Base-by-base conservation (phyloP, 345 rosid species). In the Mallotus nudiflorus region DNA sequence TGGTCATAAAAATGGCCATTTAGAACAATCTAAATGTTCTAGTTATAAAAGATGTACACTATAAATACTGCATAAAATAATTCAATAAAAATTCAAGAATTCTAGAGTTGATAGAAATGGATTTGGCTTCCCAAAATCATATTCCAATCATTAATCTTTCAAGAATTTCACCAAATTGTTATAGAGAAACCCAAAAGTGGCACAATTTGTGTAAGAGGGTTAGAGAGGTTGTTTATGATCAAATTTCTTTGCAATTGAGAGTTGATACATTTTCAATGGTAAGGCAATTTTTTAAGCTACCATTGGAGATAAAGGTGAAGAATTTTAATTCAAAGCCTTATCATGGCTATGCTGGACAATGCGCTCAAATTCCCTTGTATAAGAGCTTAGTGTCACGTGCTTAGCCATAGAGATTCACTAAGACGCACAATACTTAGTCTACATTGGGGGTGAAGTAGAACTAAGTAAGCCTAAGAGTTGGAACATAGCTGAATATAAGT, bases 261-360 rank as follows among this genome's bases (percentile, higher is more conserved):
- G 49, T 19, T 6, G 68, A 61, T 33, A 60, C 46, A 2, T 74
- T 67, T 14, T 18, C 28, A 12, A 15, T 67, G n/a, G n/a, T 62
- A 6, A 62, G 62, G 49, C 33, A 39, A 62, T 46, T 68, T 19
- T 46, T 68, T 24, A 22, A 52, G 0, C 49, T 74, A 14, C 68
- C 77, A 14, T 8, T 45, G 28, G 64, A 74, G 72, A 61, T 19
- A 0, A 68, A 74, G 28, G 19, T 4, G 63, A 61, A 60, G 27
- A 67, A 74, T 25, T 1, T 27, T 53, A 62, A 44, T 16, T 62
- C 68, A 3, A 53, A 62, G 57, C 72, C 68, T 39, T 62, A 20
- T 35, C 73, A 68, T 31, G 77, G 58, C n/a, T n/a, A n/a, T n/a
- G n/a, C n/a, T n/a, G 27, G 40, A 39, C n/a, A 39, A 22, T 6